These are phyloP conservation scores for Aspergillus fumigatus DNA, from an alignment of 2,329 filamentous ascomycete species.

Conservation along the genomic window DNA sequence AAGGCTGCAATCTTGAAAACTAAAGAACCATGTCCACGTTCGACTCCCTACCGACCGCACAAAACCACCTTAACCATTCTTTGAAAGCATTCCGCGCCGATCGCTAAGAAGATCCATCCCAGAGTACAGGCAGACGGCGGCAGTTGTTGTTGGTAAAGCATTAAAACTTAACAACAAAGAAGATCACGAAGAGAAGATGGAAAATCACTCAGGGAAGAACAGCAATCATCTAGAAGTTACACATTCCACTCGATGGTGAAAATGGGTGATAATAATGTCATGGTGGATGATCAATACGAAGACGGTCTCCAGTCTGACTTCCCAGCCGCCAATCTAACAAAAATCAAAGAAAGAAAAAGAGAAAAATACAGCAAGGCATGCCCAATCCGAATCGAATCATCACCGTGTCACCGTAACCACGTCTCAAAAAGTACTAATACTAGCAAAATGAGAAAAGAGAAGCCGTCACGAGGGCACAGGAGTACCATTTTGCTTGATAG, in stretches of 20 bases:
- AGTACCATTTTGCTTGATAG: constrained; percentile 29
- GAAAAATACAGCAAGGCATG: constrained; percentile 12
- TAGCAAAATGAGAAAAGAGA: neutral
- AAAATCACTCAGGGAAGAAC: neutral
- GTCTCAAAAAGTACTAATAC: neutral
- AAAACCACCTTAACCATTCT: constrained; percentile 12
- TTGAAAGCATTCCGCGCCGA: constrained; percentile 21
- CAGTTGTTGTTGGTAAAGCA: neutral
- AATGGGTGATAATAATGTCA: neutral
- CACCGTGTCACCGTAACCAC: constrained; percentile 4
- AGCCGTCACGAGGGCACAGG: constrained; percentile 20
- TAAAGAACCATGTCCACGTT: neutral
- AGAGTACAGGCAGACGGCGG: neutral
- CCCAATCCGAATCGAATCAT: constrained; percentile 7
- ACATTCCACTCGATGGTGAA: neutral
- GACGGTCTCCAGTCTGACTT: neutral
- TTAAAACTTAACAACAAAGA: neutral
- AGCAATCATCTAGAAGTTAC: neutral
- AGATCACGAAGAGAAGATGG: neutral
- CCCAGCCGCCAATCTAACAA: constrained; percentile 4
- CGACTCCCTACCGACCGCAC: neutral
- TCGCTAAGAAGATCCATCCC: constrained; percentile 13
- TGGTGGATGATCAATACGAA: neutral
- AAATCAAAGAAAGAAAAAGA: constrained; percentile 14
- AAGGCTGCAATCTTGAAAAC: neutral